Percentiles rank a stretch among this genome's conserved stretches.
Evolutionary conservation across 1,284 basidiomycete genomes (phyloP).

Genomic region (Tilletia setariae): DNA sequence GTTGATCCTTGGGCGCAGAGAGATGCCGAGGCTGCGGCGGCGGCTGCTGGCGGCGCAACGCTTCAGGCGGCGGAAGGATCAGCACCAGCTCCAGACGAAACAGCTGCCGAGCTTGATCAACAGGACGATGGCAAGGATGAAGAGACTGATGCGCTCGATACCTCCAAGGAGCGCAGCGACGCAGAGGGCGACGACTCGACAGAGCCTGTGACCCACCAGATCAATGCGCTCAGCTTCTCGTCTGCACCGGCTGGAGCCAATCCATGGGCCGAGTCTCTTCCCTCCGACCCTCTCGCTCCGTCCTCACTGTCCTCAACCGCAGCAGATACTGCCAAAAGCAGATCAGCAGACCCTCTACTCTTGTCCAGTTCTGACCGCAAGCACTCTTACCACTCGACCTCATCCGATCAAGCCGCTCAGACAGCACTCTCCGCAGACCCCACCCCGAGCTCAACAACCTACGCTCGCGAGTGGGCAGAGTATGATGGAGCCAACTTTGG

Average conservation of each 20-base stretch:
- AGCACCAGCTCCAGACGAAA: not conserved
- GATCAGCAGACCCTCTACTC: not conserved
- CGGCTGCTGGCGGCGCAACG: no score
- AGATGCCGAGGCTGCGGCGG: no score
- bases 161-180: not conserved
- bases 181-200: not conserved
- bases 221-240: slow-evolving; percentile 2
- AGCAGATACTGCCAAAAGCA: not conserved
- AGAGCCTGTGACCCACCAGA: not conserved
- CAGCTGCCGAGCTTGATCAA: not conserved
- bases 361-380: not conserved
- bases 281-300: not conserved
- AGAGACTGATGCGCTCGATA: not conserved
- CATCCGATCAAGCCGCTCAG: not conserved
- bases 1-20: no score
- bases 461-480: slow-evolving; percentile 9
- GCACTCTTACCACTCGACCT: not conserved
- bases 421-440: not conserved
- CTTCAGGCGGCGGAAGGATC: no score
- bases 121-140: not conserved
- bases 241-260: slow-evolving; percentile 1
- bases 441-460: not conserved
- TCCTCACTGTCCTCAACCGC: not conserved
- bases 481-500: slow-evolving; percentile 7
- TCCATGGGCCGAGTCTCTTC: slow-evolving; percentile 5